Evolutionary conservation across 2,329 filamentous ascomycete genomes (phyloP).

Genomic region (Talaromyces sp.): DNA sequence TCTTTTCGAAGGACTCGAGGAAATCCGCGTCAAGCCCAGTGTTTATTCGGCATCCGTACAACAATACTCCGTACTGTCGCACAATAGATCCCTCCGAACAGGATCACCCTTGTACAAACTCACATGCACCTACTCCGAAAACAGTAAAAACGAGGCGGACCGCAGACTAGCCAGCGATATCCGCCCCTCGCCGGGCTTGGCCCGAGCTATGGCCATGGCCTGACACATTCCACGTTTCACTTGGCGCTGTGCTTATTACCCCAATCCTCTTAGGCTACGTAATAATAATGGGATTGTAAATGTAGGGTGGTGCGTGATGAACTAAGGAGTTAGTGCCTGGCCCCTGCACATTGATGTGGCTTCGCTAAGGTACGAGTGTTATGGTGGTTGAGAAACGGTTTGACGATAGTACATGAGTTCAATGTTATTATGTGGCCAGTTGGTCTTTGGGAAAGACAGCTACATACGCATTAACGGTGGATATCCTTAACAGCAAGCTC

Average conservation of each 20-base stretch:
- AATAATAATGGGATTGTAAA: no score
- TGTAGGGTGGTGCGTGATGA: no score
- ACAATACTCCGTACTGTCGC: not conserved
- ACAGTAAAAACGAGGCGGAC: not conserved
- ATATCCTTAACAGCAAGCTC: no score
- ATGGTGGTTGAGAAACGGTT: no score
- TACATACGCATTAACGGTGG: no score
- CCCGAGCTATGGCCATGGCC: not conserved
- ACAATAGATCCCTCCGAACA: not conserved
- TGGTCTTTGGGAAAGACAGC: no score
- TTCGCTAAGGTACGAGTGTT: not conserved
- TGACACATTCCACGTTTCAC: slow-evolving; percentile 8
- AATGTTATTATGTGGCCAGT: no score
- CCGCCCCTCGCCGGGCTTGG: not conserved
- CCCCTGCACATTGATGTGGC: no score
- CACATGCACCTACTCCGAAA: no score
- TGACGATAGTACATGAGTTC: no score
- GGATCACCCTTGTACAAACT: not conserved
- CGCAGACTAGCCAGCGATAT: not conserved
- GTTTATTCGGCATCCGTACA: not conserved
- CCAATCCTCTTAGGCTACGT: not conserved
- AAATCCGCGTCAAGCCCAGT: not conserved
- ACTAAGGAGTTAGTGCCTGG: not conserved
- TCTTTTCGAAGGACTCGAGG: no score
- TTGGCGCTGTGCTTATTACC: not conserved